Percentiles rank a stretch among this genome's conserved stretches.
Conservation (phyloP, 2,329 filamentous ascomycete genomes). For the Colletotrichum musae region DNA sequence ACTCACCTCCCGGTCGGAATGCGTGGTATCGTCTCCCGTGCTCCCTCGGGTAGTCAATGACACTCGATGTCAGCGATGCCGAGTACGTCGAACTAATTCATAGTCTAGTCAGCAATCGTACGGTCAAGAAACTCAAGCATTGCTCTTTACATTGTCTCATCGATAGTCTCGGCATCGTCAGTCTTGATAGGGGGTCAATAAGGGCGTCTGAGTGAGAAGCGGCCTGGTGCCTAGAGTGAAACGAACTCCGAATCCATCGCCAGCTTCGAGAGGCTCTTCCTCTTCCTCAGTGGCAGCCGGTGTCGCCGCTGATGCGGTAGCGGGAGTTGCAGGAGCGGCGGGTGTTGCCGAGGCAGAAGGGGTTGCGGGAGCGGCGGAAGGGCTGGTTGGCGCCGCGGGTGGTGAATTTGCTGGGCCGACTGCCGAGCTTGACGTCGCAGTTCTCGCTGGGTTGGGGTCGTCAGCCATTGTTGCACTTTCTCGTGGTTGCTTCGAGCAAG, state of each 20-base stretch:
- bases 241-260: not conserved
- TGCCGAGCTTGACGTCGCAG: not conserved
- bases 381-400: too few relatives aligned
- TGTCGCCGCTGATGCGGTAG: not conserved
- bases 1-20: conserved; percentile 20
- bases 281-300: not conserved
- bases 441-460: not conserved
- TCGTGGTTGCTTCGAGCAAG: not conserved
- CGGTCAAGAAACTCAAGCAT: not conserved
- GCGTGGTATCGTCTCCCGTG: conserved; percentile 31
- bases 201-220: not conserved
- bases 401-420: too few relatives aligned
- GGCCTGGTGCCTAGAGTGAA: not conserved
- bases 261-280: not conserved
- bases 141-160: not conserved
- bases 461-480: not conserved
- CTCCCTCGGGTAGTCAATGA: conserved; percentile 16
- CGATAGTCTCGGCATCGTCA: not conserved
- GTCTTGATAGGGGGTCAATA: not conserved
- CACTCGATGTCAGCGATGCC: conserved; percentile 9
- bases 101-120: too few relatives aligned
- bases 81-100: not conserved
- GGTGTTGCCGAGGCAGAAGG: too few relatives aligned
- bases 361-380: too few relatives aligned
- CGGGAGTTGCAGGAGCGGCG: too few relatives aligned